phyloP scores from a whole-genome alignment of 2,329 filamentous ascomycete species.

The Paracoccidioides brasiliensis region DNA sequence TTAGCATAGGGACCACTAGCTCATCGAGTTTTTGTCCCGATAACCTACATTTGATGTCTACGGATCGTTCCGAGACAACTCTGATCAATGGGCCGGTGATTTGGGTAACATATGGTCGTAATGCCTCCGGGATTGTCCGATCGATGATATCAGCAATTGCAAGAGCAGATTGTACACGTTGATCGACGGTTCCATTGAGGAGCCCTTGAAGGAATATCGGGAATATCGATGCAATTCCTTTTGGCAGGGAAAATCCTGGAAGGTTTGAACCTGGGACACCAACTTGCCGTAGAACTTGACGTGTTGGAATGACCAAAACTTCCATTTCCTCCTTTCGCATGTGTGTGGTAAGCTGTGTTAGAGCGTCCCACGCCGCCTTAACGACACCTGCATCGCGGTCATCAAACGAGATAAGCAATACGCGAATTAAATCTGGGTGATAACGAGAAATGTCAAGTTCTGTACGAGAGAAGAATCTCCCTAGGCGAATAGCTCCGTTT shows the following conservation, averaged over 20 bases:
- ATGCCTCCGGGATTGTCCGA: conserved; percentile 69
- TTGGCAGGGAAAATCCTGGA: conserved; percentile 77
- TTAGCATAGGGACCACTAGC: conserved; percentile 12
- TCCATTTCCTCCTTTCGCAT: conserved; percentile 98
- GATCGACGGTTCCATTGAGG: conserved; percentile 89
- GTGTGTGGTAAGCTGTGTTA: conserved; percentile 75
- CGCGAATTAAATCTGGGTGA: conserved; percentile 87
- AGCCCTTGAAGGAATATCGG: conserved; percentile 96
- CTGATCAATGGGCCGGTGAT: conserved; percentile 96
- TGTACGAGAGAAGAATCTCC: conserved; percentile 69
- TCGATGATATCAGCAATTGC: conserved; percentile 95
- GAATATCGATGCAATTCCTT: conserved; percentile 91
- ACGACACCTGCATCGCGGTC: conserved; percentile 73
- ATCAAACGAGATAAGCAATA: conserved; percentile 81
- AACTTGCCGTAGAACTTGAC: conserved; percentile 74
- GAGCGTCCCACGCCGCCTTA: conserved; percentile 76
- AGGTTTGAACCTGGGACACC: conserved; percentile 76
- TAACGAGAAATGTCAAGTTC: conserved; percentile 88
- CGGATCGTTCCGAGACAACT: conserved; percentile 91
- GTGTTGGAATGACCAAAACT: conserved; percentile 69
- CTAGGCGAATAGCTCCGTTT: conserved; percentile 63
- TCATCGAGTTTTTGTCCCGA: not conserved
- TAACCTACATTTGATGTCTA: conserved; percentile 63
- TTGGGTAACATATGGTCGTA: conserved; percentile 92
- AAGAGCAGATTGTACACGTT: conserved; percentile 80